Evolutionary conservation across 2,329 filamentous ascomycete genomes (phyloP).

Genomic region (Verticillium albo-atrum): DNA sequence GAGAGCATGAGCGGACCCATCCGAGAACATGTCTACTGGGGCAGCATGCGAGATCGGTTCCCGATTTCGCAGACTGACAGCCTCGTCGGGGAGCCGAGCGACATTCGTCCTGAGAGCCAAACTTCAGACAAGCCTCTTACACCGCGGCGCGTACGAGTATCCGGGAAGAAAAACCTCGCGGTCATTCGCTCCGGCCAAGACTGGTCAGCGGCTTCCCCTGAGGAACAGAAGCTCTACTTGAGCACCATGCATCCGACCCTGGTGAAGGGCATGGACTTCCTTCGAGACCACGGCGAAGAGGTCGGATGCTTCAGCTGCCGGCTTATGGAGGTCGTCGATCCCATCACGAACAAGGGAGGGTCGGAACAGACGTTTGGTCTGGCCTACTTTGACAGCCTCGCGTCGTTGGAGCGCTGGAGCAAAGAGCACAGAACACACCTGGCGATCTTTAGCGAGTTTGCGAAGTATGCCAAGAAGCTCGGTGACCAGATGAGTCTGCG

Average conservation of each 20-base stretch:
- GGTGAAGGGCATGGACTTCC: slow-evolving; percentile 36
- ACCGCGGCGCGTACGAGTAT: slow-evolving; percentile 21
- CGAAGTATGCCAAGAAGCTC: slow-evolving; percentile 31
- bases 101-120: background rate
- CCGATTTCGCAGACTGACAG: slow-evolving; percentile 30
- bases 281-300: slow-evolving; percentile 34
- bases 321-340: slow-evolving; percentile 36
- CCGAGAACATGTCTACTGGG: slow-evolving; percentile 40
- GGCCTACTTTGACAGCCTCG: slow-evolving; percentile 35
- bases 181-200: slow-evolving; percentile 42
- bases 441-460: slow-evolving; percentile 34
- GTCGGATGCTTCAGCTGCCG: slow-evolving; percentile 38
- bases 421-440: slow-evolving; percentile 33
- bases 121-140: background rate
- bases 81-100: slow-evolving; percentile 20
- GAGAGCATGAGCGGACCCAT: slow-evolving; percentile 29
- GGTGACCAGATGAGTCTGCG: slow-evolving; percentile 27
- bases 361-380: slow-evolving; percentile 34
- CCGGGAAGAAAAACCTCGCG: slow-evolving; percentile 32
- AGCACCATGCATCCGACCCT: slow-evolving; percentile 40
- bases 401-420: slow-evolving; percentile 32
- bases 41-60: slow-evolving; percentile 39
- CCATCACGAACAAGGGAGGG: slow-evolving; percentile 10
- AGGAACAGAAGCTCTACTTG: slow-evolving; percentile 37
- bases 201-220: slow-evolving; percentile 32